Conservation (phyloP, 2,329 filamentous ascomycete species). For the Daldinia sp. region DNA sequence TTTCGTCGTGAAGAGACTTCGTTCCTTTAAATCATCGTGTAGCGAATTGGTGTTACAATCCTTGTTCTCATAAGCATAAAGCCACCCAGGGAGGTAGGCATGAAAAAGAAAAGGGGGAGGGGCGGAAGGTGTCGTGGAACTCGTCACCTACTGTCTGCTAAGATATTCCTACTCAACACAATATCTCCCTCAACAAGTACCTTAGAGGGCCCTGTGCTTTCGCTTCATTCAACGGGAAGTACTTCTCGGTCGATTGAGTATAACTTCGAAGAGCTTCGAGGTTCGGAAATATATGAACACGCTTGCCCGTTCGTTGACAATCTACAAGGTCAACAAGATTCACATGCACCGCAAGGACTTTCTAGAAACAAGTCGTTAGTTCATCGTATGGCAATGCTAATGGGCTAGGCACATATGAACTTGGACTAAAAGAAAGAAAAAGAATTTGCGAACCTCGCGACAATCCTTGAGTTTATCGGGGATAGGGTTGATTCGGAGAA, state of each 20-base stretch:
- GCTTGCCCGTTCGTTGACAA: neutral
- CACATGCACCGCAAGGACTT: neutral
- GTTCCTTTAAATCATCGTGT: too few relatives aligned
- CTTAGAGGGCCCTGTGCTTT: neutral
- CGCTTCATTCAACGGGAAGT: neutral
- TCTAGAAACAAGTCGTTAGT: neutral
- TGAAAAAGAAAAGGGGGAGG: too few relatives aligned
- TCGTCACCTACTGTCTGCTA: too few relatives aligned
- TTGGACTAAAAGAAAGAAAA: neutral
- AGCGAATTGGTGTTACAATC: too few relatives aligned
- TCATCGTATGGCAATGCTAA: neutral
- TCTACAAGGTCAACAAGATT: constrained; percentile 1
- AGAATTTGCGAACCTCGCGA: neutral
- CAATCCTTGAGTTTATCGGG: neutral
- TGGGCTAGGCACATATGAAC: neutral
- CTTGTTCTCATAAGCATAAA: too few relatives aligned
- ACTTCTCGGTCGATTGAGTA: neutral
- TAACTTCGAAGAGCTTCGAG: neutral
- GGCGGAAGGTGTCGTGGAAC: too few relatives aligned
- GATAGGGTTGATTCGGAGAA: neutral
- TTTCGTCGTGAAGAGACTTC: too few relatives aligned
- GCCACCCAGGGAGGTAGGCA: too few relatives aligned
- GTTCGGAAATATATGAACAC: neutral
- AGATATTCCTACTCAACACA: neutral
- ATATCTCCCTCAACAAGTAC: neutral